These are phyloP conservation scores for Cyamopsis tetragonoloba DNA, from an alignment of 306 rosid genomes.

Conservation along the genomic window DNA sequence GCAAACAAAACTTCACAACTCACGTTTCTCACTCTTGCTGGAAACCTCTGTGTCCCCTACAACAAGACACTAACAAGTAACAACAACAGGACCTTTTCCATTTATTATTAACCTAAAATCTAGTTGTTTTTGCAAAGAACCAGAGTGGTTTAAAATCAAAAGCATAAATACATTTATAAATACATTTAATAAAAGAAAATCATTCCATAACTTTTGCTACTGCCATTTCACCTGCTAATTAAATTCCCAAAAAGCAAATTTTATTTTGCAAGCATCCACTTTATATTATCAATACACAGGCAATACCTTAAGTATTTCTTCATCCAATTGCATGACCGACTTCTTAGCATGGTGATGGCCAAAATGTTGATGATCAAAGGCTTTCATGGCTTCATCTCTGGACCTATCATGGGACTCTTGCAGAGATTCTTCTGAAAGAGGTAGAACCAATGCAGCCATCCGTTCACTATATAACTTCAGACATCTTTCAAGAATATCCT, in stretches of 20 bases:
- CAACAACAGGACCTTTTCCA: neutral
- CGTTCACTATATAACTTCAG: conserved; percentile 53
- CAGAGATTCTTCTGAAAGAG: conserved; percentile 52
- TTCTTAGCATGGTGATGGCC: conserved; percentile 87
- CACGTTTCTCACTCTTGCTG: neutral
- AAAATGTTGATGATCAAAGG: conserved; percentile 76
- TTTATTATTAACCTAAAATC: neutral
- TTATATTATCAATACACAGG: neutral
- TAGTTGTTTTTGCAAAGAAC: neutral
- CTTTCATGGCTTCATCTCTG: conserved; percentile 50
- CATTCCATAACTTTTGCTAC: neutral
- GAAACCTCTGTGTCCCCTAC: neutral
- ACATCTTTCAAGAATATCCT: conserved; percentile 83
- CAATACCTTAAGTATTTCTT: conserved; percentile 66
- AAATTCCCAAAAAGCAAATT: neutral
- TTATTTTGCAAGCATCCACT: neutral
- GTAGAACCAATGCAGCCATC: conserved; percentile 48
- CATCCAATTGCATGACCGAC: conserved; percentile 64
- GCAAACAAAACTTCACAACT: neutral
- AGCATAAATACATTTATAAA: neutral
- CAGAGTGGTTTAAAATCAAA: neutral
- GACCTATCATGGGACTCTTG: conserved; percentile 46
- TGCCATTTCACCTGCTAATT: neutral
- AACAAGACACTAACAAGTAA: neutral
- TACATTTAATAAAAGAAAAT: neutral